A percentile compares a stretch with the other conserved stretches of the same genome.
Conservation (phyloP, 2,329 filamentous ascomycete species). For the Penicillium sp. region DNA sequence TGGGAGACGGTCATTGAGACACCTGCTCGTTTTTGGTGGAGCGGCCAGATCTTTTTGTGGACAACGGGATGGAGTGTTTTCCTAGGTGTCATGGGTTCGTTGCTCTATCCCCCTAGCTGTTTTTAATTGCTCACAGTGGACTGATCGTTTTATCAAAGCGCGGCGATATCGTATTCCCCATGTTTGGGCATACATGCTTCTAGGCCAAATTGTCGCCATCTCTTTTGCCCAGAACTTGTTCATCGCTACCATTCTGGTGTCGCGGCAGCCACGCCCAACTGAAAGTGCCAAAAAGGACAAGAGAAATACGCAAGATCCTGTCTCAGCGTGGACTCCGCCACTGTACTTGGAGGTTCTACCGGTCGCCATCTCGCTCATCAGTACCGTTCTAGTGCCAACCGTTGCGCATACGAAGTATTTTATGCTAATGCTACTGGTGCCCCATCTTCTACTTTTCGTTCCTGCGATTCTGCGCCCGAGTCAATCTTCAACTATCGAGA, state of each 20-base stretch:
- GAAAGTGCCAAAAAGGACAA: not conserved
- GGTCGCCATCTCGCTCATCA: conserved; percentile 24
- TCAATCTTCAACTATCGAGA: not conserved
- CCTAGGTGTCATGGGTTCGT: conserved; percentile 59
- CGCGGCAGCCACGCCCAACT: conserved; percentile 6
- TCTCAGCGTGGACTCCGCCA: conserved; percentile 12
- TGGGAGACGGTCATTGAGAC: conserved; percentile 60
- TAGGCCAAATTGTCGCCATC: conserved; percentile 64
- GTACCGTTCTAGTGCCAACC: conserved; percentile 24
- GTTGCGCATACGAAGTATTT: conserved; percentile 28
- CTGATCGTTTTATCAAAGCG: conserved; percentile 31
- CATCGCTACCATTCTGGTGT: conserved; percentile 38
- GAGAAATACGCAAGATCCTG: not conserved
- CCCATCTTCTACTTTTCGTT: conserved; percentile 32
- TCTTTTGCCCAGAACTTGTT: conserved; percentile 68
- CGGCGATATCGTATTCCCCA: conserved; percentile 60
- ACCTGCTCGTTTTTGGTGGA: conserved; percentile 64
- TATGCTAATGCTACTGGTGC: conserved; percentile 28
- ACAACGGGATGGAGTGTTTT: conserved; percentile 61
- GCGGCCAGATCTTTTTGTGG: conserved; percentile 62
- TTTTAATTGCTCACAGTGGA: not conserved
- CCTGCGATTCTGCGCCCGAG: conserved; percentile 18
- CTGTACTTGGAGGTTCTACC: conserved; percentile 15
- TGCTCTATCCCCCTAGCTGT: too few relatives aligned
- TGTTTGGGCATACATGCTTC: conserved; percentile 59